Evolutionary conservation across 2,329 filamentous ascomycete genomes (phyloP), one percentile per base, ranked within the genome.

Genomic region (Xylaria sp.): DNA sequence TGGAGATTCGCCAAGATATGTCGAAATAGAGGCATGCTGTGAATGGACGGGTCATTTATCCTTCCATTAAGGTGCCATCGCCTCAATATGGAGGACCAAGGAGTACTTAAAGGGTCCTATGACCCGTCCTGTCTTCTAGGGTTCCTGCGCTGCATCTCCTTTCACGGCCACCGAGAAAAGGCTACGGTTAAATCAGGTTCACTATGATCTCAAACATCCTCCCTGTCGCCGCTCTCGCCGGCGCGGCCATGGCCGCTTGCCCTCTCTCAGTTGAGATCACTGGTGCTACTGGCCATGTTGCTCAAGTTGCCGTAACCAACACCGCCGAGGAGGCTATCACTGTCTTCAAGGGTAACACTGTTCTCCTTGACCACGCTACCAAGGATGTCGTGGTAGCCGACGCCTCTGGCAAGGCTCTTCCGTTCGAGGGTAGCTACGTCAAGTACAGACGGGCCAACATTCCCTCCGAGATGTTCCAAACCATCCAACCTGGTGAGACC

Each of bases 321-420:
- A 71, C 69, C 9, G 69, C 60, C 42, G 36, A 31, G 36, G 68
- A 71, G 63, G 44, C 69, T 17, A 56, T 71, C 33, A 71, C 69
- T 10, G 69, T 71, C 50, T 71, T 68, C 65, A 69, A 65, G 63
- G 69, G 67, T 47, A 71, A 71, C 65, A 71, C 69, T 20, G 68
- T 70, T 20, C 58, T 71, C 33, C 56, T 58, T 33, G 65, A 63
- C 17, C 69, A 71, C 33, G 45, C 69, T n/a, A 71, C 69, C 45
- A 71, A 68, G 56, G 68, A 71, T 39, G 65, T 71, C 36, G 47
- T 51, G 7, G 68, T 70, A 25, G 22, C 65, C 42, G 69, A 71
- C 27, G 68, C 61, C 38, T 59, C 59, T 20, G 69, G 69, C 27
- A 71, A 69, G 4, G 38, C 58, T 44, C 61, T 71, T 17, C 68